A percentile compares a stretch with the other conserved stretches of the same genome.
These are phyloP conservation scores for Biancaea sappan DNA, from an alignment of 306 rosid genomes.

Conservation along the genomic window DNA sequence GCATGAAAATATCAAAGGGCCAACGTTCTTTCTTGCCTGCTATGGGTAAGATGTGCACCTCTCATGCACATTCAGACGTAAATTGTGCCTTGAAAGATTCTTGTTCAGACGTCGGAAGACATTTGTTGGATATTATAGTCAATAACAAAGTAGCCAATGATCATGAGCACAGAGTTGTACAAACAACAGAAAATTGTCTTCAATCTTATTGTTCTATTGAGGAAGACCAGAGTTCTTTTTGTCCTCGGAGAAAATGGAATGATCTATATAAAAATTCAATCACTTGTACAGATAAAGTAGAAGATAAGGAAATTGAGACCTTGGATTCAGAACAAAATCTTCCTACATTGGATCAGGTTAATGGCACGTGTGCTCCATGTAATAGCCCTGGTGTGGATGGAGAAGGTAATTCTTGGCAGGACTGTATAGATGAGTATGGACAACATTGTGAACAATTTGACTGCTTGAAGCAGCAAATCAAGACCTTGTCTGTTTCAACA, in stretches of 20 bases:
- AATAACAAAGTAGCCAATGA: too few relatives aligned
- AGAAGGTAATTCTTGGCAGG: neutral
- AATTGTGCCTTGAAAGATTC: too few relatives aligned
- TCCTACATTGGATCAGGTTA: constrained; percentile 13
- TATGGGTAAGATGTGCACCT: neutral
- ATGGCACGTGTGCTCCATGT: constrained; percentile 5
- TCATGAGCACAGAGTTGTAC: neutral
- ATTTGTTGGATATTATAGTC: too few relatives aligned
- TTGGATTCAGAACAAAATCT: constrained; percentile 17
- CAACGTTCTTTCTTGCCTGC: neutral
- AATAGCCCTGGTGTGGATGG: constrained; percentile 15
- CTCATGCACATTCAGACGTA: too few relatives aligned
- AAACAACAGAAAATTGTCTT: neutral
- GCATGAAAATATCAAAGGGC: neutral
- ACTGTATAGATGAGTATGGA: constrained; percentile 3
- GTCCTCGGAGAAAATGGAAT: constrained; percentile 29
- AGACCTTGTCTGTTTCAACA: constrained; percentile 8
- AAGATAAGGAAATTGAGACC: constrained; percentile 1
- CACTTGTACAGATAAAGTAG: constrained; percentile 7
- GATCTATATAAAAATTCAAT: constrained; percentile 26
- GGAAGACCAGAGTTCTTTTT: neutral
- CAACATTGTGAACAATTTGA: constrained; percentile 27
- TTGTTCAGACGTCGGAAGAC: too few relatives aligned
- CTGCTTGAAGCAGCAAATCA: constrained; percentile 23
- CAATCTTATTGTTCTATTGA: neutral